A percentile compares a stretch with the other conserved stretches of the same genome.
Conservation (phyloP, 495 filamentous ascomycete genomes). For the Aspergillus ellipticus region DNA sequence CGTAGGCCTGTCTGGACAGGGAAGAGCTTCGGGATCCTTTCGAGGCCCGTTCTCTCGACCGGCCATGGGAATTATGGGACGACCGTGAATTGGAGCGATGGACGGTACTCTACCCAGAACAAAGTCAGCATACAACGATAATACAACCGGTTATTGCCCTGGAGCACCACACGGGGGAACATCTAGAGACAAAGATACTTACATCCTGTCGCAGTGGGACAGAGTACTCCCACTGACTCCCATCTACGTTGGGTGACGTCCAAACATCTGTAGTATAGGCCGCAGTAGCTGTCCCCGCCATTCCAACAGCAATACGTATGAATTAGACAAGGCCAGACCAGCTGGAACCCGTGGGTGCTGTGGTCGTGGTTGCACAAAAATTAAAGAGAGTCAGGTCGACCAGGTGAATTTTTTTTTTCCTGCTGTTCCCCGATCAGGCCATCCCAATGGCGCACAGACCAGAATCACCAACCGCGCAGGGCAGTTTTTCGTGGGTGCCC, state of each 20-base stretch:
- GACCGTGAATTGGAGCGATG: constrained; percentile 33
- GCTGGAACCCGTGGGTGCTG: constrained; percentile 30
- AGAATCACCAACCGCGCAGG: constrained; percentile 10
- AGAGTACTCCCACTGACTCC: constrained; percentile 39
- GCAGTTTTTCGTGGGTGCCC: neutral
- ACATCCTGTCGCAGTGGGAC: constrained; percentile 44
- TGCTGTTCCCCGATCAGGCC: constrained; percentile 27
- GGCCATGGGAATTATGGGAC: constrained; percentile 34
- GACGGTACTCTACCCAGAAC: constrained; percentile 20
- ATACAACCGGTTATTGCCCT: neutral
- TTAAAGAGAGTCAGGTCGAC: constrained; percentile 5
- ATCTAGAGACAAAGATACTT: constrained; percentile 10
- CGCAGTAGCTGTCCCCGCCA: constrained; percentile 44
- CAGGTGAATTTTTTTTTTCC: constrained; percentile 5
- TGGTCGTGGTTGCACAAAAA: constrained; percentile 13
- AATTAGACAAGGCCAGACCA: constrained; percentile 37
- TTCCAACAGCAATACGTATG: constrained; percentile 27
- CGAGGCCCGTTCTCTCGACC: constrained; percentile 35
- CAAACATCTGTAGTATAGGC: constrained; percentile 40
- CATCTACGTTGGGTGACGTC: constrained; percentile 35
- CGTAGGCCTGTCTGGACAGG: constrained; percentile 29
- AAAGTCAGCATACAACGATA: constrained; percentile 2
- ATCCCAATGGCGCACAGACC: constrained; percentile 26
- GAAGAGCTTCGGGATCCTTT: constrained; percentile 42
- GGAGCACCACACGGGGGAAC: neutral